phyloP scores from a whole-genome alignment of 345 rosid species.

The Acer negundo region DNA sequence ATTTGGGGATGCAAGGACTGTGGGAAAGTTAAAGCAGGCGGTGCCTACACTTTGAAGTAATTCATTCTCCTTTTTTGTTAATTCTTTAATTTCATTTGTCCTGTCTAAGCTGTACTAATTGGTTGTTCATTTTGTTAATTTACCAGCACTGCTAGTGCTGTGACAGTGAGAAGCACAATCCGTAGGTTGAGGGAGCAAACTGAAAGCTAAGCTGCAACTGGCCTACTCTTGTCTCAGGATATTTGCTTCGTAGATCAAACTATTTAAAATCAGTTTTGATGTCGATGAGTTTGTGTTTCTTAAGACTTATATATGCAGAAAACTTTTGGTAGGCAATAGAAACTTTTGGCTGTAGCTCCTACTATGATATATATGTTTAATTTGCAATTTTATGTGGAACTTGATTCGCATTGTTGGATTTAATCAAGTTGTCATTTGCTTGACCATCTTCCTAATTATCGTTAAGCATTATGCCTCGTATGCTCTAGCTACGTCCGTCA shows the following conservation, averaged over 20 bases:
- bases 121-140: slow-evolving; percentile 4
- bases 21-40: slow-evolving; percentile 93
- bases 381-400: neutral
- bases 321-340: neutral
- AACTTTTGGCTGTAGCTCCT: slow-evolving; percentile 5
- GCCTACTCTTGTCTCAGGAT: neutral
- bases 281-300: neutral
- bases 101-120: neutral
- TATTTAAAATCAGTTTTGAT: slow-evolving; percentile 9
- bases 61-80: neutral
- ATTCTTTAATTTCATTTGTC: neutral
- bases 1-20: slow-evolving; percentile 99
- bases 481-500: no score
- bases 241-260: slow-evolving; percentile 2
- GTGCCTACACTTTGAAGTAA: slow-evolving; percentile 96
- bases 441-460: neutral
- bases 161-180: slow-evolving; percentile 87
- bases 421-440: neutral
- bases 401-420: neutral
- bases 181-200: slow-evolving; percentile 95
- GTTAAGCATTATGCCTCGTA: neutral
- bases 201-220: slow-evolving; percentile 52
- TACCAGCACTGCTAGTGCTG: slow-evolving; percentile 82
- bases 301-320: neutral
- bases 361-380: neutral